Percentiles rank a stretch among this genome's conserved stretches.
Conservation (phyloP, 169 alveolate genomes). For the Eimeria maxima region DNA sequence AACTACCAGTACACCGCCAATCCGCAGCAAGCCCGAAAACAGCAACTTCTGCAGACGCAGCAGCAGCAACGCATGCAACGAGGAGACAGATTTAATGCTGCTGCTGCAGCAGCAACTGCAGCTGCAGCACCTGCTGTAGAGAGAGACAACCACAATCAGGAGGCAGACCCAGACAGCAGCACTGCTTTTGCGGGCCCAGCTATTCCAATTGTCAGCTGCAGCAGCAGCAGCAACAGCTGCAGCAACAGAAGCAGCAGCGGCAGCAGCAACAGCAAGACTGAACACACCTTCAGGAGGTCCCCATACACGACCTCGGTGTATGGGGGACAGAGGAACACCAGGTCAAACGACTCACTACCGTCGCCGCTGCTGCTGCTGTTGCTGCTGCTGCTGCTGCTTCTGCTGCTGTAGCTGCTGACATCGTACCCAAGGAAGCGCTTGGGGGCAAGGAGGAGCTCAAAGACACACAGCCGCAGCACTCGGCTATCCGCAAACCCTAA, state of each 20-base stretch:
- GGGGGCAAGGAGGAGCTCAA: slow-evolving; percentile 69
- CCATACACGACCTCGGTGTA: slow-evolving; percentile 75
- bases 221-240: slow-evolving; percentile 31
- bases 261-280: not conserved
- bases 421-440: not conserved
- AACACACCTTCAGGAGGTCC: slow-evolving; percentile 72
- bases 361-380: not conserved
- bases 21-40: slow-evolving; percentile 26
- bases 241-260: not conserved
- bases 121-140: slow-evolving; percentile 21
- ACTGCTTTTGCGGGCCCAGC: not conserved
- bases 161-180: not conserved
- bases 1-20: slow-evolving; percentile 22
- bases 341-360: not conserved
- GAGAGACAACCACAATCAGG: not conserved
- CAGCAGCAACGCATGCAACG: no score
- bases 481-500: slow-evolving; percentile 47
- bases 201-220: not conserved
- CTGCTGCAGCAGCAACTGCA: no score
- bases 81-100: no score
- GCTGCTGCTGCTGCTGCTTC: not conserved
- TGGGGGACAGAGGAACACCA: slow-evolving; percentile 71
- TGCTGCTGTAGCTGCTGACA: not conserved
- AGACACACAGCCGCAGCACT: slow-evolving; percentile 70
- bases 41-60: slow-evolving; percentile 28